Base-by-base conservation (phyloP, 345 rosid species). In the Linum tenue region DNA sequence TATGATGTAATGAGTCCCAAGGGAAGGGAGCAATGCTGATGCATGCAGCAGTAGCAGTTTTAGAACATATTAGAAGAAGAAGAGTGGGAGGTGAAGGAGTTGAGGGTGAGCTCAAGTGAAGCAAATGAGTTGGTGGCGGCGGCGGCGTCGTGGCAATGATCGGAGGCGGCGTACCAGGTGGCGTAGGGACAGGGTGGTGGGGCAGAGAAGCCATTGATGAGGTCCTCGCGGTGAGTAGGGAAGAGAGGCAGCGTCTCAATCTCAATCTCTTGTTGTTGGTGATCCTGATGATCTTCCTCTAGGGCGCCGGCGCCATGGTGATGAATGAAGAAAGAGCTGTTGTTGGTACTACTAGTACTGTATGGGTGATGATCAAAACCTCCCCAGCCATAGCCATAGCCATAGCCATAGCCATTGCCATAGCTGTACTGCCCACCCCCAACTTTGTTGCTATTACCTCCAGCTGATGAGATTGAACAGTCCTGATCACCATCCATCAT, bases 201-300 rank as follows among this genome's bases (percentile, higher is more conserved):
- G n/a, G n/a, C n/a, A n/a, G n/a, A n/a, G n/a, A n/a, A n/a, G 42
- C 48, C 68, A 66, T 75, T 78, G 43, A 74, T 80, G 39, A 74
- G 60, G 65, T 80, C 86, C 59, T 90, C 87, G 11, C 80, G 82
- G 56, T 79, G 92, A 82, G 87, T 84, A 60, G 99, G 99, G 67
- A 94, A 94, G 38, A 94, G 83, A 63, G 92, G 92, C 22, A 94
- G 92, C 3, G 97, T 94, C 67, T 85, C 90, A 42, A n/a, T n/a
- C n/a, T n/a, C n/a, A n/a, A 86, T 78, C 71, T 83, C 81, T n/a
- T n/a, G 59, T 59, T 75, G 76, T 62, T 70, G 55, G 43, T 66
- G 11, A 48, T 66, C 79, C 17, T 55, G 55, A 17, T 77, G 77
- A 37, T 75, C 68, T 39, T 74, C 81, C 50, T 76, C 78, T 38